phyloP scores from a whole-genome alignment of 108 stramenopile genomes.

The Fistulifera solaris region DNA sequence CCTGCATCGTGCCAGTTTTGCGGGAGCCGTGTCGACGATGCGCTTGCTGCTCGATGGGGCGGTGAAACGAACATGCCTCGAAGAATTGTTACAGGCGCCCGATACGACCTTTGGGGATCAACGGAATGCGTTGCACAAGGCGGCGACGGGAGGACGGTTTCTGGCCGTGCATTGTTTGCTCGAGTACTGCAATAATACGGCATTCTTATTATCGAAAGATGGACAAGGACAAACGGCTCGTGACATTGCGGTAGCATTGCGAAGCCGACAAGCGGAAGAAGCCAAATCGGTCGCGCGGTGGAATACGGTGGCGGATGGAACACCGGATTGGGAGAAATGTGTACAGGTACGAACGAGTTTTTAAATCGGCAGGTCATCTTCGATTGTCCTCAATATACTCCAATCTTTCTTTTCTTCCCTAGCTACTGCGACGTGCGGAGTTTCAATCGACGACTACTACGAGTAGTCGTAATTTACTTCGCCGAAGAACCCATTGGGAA shows the following conservation, averaged over 20 bases:
- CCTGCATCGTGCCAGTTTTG: constrained; percentile 71
- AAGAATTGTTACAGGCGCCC: constrained; percentile 38
- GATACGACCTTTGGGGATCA: constrained; percentile 72
- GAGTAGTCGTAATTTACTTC: no score
- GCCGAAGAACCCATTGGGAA: no score
- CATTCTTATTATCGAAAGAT: constrained; percentile 27
- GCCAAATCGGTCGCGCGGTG: constrained; percentile 58
- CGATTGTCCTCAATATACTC: no score
- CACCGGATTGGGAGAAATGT: constrained; percentile 55
- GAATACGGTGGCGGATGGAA: constrained; percentile 69
- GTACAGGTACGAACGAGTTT: constrained; percentile 10
- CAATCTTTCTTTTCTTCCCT: no score
- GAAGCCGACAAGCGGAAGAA: constrained; percentile 20
- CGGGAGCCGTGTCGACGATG: constrained; percentile 72
- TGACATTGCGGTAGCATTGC: constrained; percentile 30
- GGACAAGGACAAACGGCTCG: constrained; percentile 25
- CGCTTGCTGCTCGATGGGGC: constrained; percentile 36
- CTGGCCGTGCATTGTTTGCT: constrained; percentile 64
- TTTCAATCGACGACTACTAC: no score
- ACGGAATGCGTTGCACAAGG: constrained; percentile 76
- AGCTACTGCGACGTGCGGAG: no score
- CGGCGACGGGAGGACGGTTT: constrained; percentile 69
- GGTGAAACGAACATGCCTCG: not conserved
- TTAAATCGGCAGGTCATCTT: no score
- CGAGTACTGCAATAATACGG: constrained; percentile 21